Percentiles rank a stretch among this genome's conserved stretches.
phyloP scores from a whole-genome alignment of 192 early-diverging fungal species.

The Coemansia erecta region DNA sequence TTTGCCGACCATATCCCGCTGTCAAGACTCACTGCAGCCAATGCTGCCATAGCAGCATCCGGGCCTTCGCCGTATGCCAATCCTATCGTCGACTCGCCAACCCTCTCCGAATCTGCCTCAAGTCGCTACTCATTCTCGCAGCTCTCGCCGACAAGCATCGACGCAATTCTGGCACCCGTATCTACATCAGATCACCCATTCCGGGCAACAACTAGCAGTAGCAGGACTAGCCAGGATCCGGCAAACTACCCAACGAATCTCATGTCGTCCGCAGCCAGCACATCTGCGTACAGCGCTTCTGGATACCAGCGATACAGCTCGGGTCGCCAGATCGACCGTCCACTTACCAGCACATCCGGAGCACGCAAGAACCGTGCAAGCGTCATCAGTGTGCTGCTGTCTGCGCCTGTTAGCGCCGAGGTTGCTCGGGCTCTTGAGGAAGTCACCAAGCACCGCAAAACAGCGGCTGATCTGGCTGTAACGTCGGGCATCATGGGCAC shows the following conservation, averaged over 20 bases:
- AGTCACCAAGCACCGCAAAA: conserved; percentile 31
- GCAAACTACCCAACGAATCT: background rate
- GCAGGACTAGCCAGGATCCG: background rate
- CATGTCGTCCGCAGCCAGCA: background rate
- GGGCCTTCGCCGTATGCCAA: no score
- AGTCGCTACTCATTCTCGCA: background rate
- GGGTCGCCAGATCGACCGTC: background rate
- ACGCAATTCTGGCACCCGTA: background rate
- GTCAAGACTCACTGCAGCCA: conserved; percentile 9
- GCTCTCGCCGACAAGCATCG: background rate
- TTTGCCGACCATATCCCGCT: background rate
- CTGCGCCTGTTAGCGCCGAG: conserved; percentile 23
- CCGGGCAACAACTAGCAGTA: background rate
- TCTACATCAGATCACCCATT: background rate
- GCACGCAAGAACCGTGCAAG: conserved; percentile 19
- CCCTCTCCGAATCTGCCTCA: no score
- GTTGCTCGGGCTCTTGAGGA: conserved; percentile 27
- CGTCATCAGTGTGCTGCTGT: conserved; percentile 11
- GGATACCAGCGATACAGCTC: background rate
- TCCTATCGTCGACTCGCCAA: no score
- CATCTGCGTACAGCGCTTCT: background rate
- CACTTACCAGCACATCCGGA: conserved; percentile 4
- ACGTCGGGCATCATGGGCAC: conserved; percentile 36
- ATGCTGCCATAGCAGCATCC: no score
- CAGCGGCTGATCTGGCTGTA: conserved; percentile 24